phyloP scores from a whole-genome alignment of 805 yeast genomes.

The Metschnikowia anglica region DNA sequence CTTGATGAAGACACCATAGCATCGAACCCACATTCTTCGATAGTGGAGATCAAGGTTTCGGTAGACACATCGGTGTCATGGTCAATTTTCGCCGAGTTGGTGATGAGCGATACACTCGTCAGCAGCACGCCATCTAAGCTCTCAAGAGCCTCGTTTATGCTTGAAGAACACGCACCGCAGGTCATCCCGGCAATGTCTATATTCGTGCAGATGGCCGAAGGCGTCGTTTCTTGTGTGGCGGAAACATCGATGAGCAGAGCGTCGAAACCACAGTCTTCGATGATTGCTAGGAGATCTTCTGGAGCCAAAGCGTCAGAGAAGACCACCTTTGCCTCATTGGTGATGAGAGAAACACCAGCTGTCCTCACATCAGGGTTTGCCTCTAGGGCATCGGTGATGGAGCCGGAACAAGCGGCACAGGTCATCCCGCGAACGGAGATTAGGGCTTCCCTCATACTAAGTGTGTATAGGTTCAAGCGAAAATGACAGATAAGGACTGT shows the following conservation, averaged over 20 bases:
- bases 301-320: conserved; percentile 7
- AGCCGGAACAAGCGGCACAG: conserved; percentile 27
- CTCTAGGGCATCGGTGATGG: conserved; percentile 25
- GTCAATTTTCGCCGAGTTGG: conserved; percentile 15
- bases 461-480: not conserved
- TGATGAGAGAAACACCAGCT: conserved; percentile 26
- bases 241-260: conserved; percentile 12
- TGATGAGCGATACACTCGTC: conserved; percentile 20
- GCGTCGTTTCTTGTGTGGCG: not conserved
- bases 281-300: conserved; percentile 5
- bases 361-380: conserved; percentile 15
- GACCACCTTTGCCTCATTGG: conserved; percentile 28
- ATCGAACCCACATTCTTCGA: conserved; percentile 36
- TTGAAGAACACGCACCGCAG: conserved; percentile 22
- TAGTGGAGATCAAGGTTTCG: conserved; percentile 12
- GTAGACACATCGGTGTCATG: conserved; percentile 9
- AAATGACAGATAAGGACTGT: not conserved
- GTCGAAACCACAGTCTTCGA: conserved; percentile 22
- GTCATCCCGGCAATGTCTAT: conserved; percentile 19
- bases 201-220: not conserved
- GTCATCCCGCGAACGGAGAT: conserved; percentile 26
- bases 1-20: conserved; percentile 16
- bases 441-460: conserved; percentile 11
- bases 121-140: conserved; percentile 11
- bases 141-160: conserved; percentile 20